A percentile compares a stretch with the other conserved stretches of the same genome.
phyloP scores from a whole-genome alignment of 768 basidiomycete species.

The Phaeotremella fagi region DNA sequence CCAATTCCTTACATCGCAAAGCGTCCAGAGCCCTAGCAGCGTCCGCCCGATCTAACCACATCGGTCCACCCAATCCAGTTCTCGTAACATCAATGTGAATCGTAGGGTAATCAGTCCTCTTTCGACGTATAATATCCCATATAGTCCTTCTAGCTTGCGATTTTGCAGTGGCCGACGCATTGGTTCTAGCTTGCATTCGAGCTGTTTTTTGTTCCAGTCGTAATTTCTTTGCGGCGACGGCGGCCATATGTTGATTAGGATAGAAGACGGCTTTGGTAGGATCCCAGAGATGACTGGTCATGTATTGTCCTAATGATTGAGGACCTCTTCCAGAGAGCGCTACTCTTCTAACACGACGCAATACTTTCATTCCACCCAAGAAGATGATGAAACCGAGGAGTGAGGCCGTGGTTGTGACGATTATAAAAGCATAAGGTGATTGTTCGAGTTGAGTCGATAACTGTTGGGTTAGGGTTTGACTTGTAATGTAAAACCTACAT shows the following conservation, averaged over 20 bases:
- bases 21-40: slow-evolving; percentile 22
- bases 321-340: slow-evolving; percentile 33
- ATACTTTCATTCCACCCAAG: slow-evolving; percentile 63
- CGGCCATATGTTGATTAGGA: no score
- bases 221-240: not conserved
- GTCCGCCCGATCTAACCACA: slow-evolving; percentile 32
- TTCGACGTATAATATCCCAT: not conserved
- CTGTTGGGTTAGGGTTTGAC: slow-evolving; percentile 53
- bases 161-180: not conserved
- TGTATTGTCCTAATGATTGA: not conserved
- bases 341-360: slow-evolving; percentile 45
- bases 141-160: not conserved
- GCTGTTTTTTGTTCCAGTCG: not conserved
- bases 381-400: slow-evolving; percentile 61
- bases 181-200: not conserved
- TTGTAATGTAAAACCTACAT: slow-evolving; percentile 56
- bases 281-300: slow-evolving; percentile 1
- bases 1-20: not conserved
- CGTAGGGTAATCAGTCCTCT: no score
- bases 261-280: not conserved
- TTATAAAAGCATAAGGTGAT: slow-evolving; percentile 68
- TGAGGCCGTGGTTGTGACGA: slow-evolving; percentile 60
- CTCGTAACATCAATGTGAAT: no score
- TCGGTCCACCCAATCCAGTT: slow-evolving; percentile 5
- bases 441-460: slow-evolving; percentile 70